A percentile compares a stretch with the other conserved stretches of the same genome.
phyloP scores from a whole-genome alignment of 768 basidiomycete species.

The Solioccasus polychromus region DNA sequence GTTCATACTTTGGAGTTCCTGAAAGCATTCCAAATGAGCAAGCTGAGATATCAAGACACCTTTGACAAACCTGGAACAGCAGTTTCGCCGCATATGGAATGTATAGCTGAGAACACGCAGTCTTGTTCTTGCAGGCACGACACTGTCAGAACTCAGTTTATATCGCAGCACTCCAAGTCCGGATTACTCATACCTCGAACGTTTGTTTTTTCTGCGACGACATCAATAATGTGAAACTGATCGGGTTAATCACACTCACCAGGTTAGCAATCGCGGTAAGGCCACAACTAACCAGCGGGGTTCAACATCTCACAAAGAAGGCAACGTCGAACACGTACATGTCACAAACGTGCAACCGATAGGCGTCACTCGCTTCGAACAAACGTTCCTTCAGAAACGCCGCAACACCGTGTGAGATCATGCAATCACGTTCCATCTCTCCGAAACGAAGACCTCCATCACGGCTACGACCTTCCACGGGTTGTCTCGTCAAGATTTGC shows the following conservation, averaged over 20 bases:
- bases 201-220: constrained; percentile 85
- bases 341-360: constrained; percentile 93
- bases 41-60: not conserved
- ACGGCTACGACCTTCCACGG: constrained; percentile 97
- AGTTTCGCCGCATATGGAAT: constrained; percentile 97
- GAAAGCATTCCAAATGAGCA: constrained; percentile 2
- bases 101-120: constrained; percentile 85
- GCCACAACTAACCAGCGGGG: constrained; percentile 64
- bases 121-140: constrained; percentile 96
- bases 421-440: constrained; percentile 99
- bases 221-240: constrained; percentile 11
- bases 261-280: constrained; percentile 97
- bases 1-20: constrained; percentile 96
- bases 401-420: constrained; percentile 99
- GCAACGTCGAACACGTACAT: constrained; percentile 56
- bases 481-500: constrained; percentile 95
- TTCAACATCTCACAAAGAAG: constrained; percentile 6
- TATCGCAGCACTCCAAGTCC: not conserved
- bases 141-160: constrained; percentile 45
- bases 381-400: constrained; percentile 97
- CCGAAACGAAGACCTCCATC: constrained; percentile 99
- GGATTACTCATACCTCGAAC: constrained; percentile 63
- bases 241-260: constrained; percentile 41
- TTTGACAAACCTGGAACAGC: constrained; percentile 76
- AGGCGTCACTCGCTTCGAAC: constrained; percentile 90